phyloP scores from a whole-genome alignment of 257 asterid genomes.

The Avicennia marina region DNA sequence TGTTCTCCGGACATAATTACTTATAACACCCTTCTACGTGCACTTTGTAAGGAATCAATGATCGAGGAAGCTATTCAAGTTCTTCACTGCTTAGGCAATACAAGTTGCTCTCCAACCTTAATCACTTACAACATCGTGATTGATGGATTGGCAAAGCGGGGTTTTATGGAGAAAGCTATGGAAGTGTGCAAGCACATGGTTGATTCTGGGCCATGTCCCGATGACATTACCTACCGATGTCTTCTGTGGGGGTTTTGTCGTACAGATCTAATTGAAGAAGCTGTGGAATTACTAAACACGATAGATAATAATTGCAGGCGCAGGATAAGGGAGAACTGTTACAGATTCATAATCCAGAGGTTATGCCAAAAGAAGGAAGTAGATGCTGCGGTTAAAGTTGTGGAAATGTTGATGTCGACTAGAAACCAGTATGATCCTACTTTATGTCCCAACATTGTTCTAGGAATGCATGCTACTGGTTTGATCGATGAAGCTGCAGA shows the following conservation, averaged over 20 bases:
- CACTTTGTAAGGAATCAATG: conserved; percentile 60
- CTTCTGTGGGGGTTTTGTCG: conserved; percentile 82
- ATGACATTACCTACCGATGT: conserved; percentile 72
- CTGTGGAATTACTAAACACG: conserved; percentile 48
- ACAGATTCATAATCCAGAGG: conserved; percentile 57
- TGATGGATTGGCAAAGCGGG: conserved; percentile 74
- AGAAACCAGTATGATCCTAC: conserved; percentile 26
- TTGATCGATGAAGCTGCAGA: conserved; percentile 60
- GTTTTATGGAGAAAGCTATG: conserved; percentile 64
- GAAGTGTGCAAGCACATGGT: conserved; percentile 60
- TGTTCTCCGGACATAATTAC: conserved; percentile 70
- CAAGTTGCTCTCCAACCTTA: conserved; percentile 52
- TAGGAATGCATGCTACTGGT: conserved; percentile 59
- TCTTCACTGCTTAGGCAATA: conserved; percentile 34
- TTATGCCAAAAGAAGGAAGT: conserved; percentile 56
- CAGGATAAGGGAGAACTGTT: conserved; percentile 64
- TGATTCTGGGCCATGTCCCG: conserved; percentile 55
- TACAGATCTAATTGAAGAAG: conserved; percentile 70
- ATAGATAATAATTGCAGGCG: conserved; percentile 40
- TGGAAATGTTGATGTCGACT: conserved; percentile 47
- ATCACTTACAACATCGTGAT: conserved; percentile 71
- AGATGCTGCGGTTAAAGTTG: conserved; percentile 51
- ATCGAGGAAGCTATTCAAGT: conserved; percentile 58
- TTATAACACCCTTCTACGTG: conserved; percentile 70
- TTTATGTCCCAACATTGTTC: conserved; percentile 39